Base-by-base conservation (phyloP, 768 basidiomycete species). In the Phylloporus sp. region DNA sequence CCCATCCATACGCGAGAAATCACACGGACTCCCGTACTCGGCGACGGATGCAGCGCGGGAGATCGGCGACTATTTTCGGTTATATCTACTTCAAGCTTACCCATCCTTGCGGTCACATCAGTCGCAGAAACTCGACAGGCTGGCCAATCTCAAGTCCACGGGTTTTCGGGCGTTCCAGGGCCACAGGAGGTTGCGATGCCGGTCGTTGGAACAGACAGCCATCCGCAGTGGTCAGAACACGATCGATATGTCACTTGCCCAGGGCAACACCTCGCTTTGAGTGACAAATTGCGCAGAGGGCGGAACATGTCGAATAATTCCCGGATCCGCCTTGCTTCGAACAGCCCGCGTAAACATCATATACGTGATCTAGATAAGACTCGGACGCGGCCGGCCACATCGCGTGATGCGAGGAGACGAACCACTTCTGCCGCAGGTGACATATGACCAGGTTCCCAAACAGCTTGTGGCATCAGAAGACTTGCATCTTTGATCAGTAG, bases 361-460 rank as follows among this genome's bases (percentile, higher is more conserved):
- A 43, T 58, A 27, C 54, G 56, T 28, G 60, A 67, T 28, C 42
- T 52, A 34, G 60, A 67, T 24, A 60, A 56, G 36, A 52, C 67
- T 49, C 50, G 56, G 59, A 61, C 54, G 5, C 55, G 59, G 45
- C 63, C 67, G 3, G 48, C 52, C 23, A 46, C 57, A n/a, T 50
- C 65, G 39, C 53, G 56, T 58, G 65, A 67, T 45, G 43, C 57
- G 23, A 67, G 67, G 47, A 62, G 54, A 40, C 67, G 69, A 45
- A 70, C 67, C 1, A 58, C 67, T 22, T 71, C 67, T 27, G 69
- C 63, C 35, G 65, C 70, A 24, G 67, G 69, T 32, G 67, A 54
- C 41, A 69, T 68, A 34, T 68, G 53, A 63, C 44, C 31, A 13
- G 38, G 40, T 38, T 54, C 23, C 40, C 29, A 43, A 29, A 11